These are phyloP conservation scores for Xylaria flabelliformis DNA, from an alignment of 495 filamentous ascomycete species.

Conservation along the genomic window DNA sequence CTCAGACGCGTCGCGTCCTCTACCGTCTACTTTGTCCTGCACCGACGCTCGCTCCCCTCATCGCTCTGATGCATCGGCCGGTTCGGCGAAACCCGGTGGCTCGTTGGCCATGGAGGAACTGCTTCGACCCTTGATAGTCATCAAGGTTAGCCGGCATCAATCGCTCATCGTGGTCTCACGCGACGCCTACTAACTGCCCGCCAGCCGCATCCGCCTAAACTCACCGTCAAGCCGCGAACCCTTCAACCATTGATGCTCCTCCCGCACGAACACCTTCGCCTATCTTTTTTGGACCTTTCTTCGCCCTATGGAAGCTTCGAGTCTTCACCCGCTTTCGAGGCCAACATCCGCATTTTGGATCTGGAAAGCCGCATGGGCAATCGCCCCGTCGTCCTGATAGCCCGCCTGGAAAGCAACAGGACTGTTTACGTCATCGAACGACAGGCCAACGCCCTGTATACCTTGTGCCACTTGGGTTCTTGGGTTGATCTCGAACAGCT, in stretches of 20 bases:
- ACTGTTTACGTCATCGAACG: slow-evolving; percentile 74
- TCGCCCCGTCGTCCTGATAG: slow-evolving; percentile 68
- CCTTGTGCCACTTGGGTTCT: slow-evolving; percentile 69
- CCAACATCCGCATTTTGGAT: slow-evolving; percentile 67
- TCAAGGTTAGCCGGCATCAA: slow-evolving; percentile 48
- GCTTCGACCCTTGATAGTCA: slow-evolving; percentile 52
- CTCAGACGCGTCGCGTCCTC: slow-evolving; percentile 49
- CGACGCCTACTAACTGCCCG: slow-evolving; percentile 31
- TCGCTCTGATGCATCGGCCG: slow-evolving; percentile 10
- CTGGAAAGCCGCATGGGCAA: slow-evolving; percentile 58
- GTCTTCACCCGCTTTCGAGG: slow-evolving; percentile 61
- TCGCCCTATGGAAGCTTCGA: slow-evolving; percentile 58
- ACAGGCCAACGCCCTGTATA: slow-evolving; percentile 70
- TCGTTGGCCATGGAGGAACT: slow-evolving; percentile 53
- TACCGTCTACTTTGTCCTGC: slow-evolving; percentile 35
- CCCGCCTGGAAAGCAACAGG: slow-evolving; percentile 63
- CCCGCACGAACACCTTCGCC: slow-evolving; percentile 63
- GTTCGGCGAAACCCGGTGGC: slow-evolving; percentile 32
- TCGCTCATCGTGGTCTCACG: neutral
- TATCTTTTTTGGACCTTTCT: slow-evolving; percentile 65
- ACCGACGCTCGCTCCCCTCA: slow-evolving; percentile 39
- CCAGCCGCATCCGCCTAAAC: slow-evolving; percentile 64
- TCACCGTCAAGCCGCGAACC: slow-evolving; percentile 63
- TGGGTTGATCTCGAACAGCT: slow-evolving; percentile 66
- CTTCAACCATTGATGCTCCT: slow-evolving; percentile 67